phyloP scores from a whole-genome alignment of 805 yeast genomes.

The Metschnikowia borealis region DNA sequence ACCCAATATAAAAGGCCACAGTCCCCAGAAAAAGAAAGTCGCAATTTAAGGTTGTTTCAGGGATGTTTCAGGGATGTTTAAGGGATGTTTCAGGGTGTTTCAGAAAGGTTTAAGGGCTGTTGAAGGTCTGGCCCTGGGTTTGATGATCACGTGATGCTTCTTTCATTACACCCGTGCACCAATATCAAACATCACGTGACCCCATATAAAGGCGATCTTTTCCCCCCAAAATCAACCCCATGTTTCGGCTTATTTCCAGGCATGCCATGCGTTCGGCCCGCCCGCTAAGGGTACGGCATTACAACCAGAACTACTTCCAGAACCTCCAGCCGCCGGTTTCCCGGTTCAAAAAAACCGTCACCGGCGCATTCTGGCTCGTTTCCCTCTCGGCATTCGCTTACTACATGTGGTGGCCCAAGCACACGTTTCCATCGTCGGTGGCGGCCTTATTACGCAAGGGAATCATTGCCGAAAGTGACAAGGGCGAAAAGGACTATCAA shows the following conservation, averaged over 20 bases:
- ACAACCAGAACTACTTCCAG: slow-evolving; percentile 16
- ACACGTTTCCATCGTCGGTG: slow-evolving; percentile 64
- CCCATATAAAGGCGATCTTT: no score
- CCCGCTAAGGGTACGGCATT: neutral
- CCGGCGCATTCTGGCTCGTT: slow-evolving; percentile 14
- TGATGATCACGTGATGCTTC: no score
- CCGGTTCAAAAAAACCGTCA: slow-evolving; percentile 12
- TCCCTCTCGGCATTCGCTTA: slow-evolving; percentile 26
- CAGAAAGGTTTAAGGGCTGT: no score
- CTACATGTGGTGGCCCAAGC: slow-evolving; percentile 59
- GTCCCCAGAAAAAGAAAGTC: no score
- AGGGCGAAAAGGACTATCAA: slow-evolving; percentile 56
- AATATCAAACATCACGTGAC: neutral
- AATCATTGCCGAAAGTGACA: slow-evolving; percentile 77
- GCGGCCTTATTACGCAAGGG: slow-evolving; percentile 72
- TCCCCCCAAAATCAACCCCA: neutral
- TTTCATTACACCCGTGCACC: no score
- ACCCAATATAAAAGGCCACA: no score
- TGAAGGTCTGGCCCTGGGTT: no score
- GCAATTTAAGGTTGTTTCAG: no score
- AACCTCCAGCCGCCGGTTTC: slow-evolving; percentile 12
- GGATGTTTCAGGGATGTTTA: no score
- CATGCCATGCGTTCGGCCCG: neutral
- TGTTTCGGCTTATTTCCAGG: neutral
- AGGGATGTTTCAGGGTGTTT: no score